These are phyloP conservation scores for Malassezia furfur DNA, from an alignment of 1,284 basidiomycete species.

Conservation along the genomic window DNA sequence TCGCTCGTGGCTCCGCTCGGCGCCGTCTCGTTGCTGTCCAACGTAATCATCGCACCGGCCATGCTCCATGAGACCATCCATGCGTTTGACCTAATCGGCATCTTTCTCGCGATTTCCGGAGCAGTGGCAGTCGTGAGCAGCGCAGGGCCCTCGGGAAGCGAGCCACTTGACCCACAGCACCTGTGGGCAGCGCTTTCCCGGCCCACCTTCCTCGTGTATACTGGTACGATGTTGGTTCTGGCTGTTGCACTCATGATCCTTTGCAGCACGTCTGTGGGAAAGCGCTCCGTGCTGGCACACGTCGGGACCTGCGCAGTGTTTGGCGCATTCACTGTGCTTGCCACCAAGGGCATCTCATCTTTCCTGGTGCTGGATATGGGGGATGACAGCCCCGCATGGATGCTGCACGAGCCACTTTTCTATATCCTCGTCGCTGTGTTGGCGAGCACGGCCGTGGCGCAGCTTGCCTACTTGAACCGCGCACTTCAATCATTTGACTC, in stretches of 20 bases:
- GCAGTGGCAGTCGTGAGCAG: slow-evolving; percentile 64
- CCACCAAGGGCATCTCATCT: slow-evolving; percentile 84
- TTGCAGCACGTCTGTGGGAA: slow-evolving; percentile 58
- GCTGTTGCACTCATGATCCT: slow-evolving; percentile 17
- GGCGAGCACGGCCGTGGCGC: slow-evolving; percentile 68
- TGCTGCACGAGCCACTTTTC: slow-evolving; percentile 36
- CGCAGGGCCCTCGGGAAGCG: slow-evolving; percentile 52
- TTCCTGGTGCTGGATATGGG: slow-evolving; percentile 49
- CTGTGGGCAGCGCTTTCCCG: slow-evolving; percentile 33
- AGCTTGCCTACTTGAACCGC: slow-evolving; percentile 78
- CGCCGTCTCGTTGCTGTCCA: slow-evolving; percentile 72
- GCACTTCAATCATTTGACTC: slow-evolving; percentile 50
- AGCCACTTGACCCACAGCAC: slow-evolving; percentile 25
- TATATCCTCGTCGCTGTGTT: slow-evolving; percentile 56
- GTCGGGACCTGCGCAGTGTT: slow-evolving; percentile 78
- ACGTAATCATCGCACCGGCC: slow-evolving; percentile 84
- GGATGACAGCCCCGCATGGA: slow-evolving; percentile 19
- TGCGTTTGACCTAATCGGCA: slow-evolving; percentile 73
- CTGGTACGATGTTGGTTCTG: slow-evolving; percentile 17
- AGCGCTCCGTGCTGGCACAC: slow-evolving; percentile 69
- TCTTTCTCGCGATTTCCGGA: slow-evolving; percentile 39
- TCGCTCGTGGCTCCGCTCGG: slow-evolving; percentile 90
- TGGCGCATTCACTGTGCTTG: slow-evolving; percentile 85
- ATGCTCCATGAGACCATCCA: slow-evolving; percentile 54
- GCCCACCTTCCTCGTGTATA: slow-evolving; percentile 37